Conservation (phyloP, 306 rosid species). For the Ormosia emarginata region DNA sequence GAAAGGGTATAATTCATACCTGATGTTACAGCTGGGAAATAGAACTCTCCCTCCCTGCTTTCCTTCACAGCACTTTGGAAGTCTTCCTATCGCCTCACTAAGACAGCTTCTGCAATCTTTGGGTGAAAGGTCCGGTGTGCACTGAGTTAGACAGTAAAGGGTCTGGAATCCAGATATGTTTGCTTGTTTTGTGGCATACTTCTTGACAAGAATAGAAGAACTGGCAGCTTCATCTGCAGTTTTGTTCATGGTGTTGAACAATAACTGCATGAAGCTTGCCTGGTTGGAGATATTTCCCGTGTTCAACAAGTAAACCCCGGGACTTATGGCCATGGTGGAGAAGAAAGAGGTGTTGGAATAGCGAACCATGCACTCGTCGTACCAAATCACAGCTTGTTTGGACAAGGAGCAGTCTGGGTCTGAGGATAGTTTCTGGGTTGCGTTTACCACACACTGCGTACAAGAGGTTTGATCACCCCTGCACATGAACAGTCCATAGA, state of each 20-base stretch:
- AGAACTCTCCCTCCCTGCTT: conserved; percentile 27
- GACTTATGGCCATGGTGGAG: background rate
- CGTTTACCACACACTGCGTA: background rate
- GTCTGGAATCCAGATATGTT: conserved; percentile 20
- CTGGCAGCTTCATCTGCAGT: conserved; percentile 19
- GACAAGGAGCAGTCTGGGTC: background rate
- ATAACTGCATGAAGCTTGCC: background rate
- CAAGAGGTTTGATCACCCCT: conserved; percentile 20
- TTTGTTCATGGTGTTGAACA: conserved; percentile 13
- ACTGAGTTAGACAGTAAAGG: conserved; percentile 24
- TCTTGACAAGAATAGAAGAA: background rate
- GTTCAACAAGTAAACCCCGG: background rate
- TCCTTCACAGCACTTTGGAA: conserved; percentile 22
- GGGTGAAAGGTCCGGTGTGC: conserved; percentile 24
- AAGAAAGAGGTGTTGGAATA: conserved; percentile 21
- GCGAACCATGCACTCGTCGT: conserved; percentile 31
- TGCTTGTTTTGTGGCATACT: conserved; percentile 7
- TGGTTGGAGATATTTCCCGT: background rate
- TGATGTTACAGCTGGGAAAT: conserved; percentile 10
- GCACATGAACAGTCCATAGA: conserved; percentile 28
- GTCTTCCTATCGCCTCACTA: background rate
- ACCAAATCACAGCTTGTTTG: conserved; percentile 17
- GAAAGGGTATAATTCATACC: conserved; percentile 31
- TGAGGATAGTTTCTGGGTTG: background rate
- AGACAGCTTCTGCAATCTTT: conserved; percentile 25